Evolutionary conservation across 352 stramenopile species (phyloP), one percentile per base, ranked within the genome.

Genomic region (Globisporangium splendens): DNA sequence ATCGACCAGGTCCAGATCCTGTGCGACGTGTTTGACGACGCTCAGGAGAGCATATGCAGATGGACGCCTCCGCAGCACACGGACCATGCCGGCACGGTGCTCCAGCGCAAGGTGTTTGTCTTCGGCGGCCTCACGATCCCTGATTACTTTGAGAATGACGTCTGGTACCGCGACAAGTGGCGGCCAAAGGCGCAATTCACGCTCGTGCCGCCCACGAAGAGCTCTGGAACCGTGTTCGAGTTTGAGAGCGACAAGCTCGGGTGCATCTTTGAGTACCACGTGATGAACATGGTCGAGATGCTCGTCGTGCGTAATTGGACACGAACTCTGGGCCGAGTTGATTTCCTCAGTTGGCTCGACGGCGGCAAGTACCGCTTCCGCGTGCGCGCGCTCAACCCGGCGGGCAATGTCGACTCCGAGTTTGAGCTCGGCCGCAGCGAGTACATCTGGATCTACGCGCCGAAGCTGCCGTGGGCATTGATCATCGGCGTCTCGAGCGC

Each of bases 231-330:
- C 13, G 62, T 74, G 20, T 98, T 98, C 56, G 72, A 63, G 8
- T 98, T 98, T 42, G 75, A 83, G 39, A 92, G 84, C 55, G 89
- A 97, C 58, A 86, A 98, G 44, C 65, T 75, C 1, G 89, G 86
- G 31, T 90, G 83, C 47, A 79, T 96, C 31, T 98, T 98, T 61
- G 88, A 98, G 68, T 98, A 98, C 62, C 89, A 96, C 62, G 67
- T 98, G 33, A 73, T 90, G 22, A 79, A 97, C 64, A 65, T 77
- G 44, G 75, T 96, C 39, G 79, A 95, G 67, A 76, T 83, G 58
- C 67, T 87, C n/a, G 88, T 98, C 15, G 78, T 91, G 35, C 77
- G 82, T 55, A 89, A 89, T 53, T 91, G 82, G 82, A 89, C 82
- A 5, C 54, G 73, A 2, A 77, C 76, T 14, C 33, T 88, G 1